These are phyloP conservation scores for Syzygium syzygioides DNA, from an alignment of 441 rosid species.

Conservation along the genomic window DNA sequence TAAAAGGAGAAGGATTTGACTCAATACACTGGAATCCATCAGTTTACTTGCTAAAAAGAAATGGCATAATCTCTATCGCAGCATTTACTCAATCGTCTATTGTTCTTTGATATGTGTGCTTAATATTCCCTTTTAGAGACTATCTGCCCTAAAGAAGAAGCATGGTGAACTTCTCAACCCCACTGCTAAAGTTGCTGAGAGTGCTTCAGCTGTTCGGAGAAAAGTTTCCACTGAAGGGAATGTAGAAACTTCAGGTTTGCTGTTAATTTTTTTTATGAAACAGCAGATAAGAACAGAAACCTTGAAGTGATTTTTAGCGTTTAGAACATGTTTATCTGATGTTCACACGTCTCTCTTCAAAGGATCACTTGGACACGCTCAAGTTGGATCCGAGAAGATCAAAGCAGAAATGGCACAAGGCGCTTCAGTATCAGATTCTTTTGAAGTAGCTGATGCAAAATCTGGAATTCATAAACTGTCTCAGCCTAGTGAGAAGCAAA, in stretches of 20 bases:
- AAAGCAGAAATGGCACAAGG: conserved; percentile 9
- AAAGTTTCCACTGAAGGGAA: conserved; percentile 1
- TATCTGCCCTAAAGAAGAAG: conserved; percentile 72
- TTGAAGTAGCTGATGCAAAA: conserved; percentile 13
- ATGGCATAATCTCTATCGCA: not conserved
- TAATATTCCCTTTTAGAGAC: conserved; percentile 53
- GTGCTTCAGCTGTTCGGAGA: conserved; percentile 9
- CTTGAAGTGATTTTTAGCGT: not conserved
- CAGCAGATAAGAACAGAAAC: not conserved
- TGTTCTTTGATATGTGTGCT: not conserved
- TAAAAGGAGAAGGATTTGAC: not conserved
- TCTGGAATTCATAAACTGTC: conserved; percentile 11
- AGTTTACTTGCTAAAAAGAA: not conserved
- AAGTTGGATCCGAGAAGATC: conserved; percentile 6
- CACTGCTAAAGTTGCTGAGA: conserved; percentile 22
- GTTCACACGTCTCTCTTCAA: conserved; percentile 29
- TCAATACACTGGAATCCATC: not conserved
- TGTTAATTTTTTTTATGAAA: conserved; percentile 15
- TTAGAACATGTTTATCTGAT: conserved; percentile 9
- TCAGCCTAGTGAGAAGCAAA: conserved; percentile 12
- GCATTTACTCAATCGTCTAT: not conserved
- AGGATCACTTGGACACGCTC: conserved; percentile 25
- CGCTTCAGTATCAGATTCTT: conserved; percentile 4
- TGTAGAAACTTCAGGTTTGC: conserved; percentile 45
- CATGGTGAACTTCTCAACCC: conserved; percentile 36